Base-by-base conservation (phyloP, 257 asterid genomes). In the Parsonsia alboflavescens region DNA sequence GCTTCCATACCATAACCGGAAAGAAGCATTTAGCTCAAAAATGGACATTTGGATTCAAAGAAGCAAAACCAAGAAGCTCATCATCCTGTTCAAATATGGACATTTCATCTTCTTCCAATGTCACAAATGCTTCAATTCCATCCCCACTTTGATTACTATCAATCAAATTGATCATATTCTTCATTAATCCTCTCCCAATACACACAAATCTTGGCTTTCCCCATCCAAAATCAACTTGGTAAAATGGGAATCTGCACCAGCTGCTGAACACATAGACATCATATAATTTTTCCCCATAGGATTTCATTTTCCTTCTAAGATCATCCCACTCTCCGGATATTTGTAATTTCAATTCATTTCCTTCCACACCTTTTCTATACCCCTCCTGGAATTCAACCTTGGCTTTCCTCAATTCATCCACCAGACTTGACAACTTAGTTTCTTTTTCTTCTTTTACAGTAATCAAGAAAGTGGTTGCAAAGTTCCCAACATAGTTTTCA, bases 221-320 rank as follows among this genome's bases (percentile, higher is more conserved):
- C 83, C 80, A 80, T 13, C 83, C 77, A 59, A 70, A 79, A 7
- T 75, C 75, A 3, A 53, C 22, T 5, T 57, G 13, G 22, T 78
- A 73, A 5, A 72, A 28, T 0, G 74, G 65, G 42, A 45, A 78
- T 24, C 30, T 22, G 11, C 53, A 72, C 52, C 61, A 1, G 61
- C 65, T 73, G 5, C 21, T 39, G 49, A 19, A 57, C 6, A 1
- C 30, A n/a, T 73, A 73, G 3, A 42, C 9, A 44, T 73, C 56
- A 26, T 65, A 15, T n/a, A n/a, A n/a, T 0, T 9, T 52, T 7
- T 16, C 15, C 12, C 41, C 41, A 0, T 4, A 2, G n/a, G 11
- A 33, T 48, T 41, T 42, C 0, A 21, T 44, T 7, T 50, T 42
- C 0, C 26, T 44, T 7, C 5, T 0, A 19, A 16, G 28, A 39